Evolutionary conservation across 106 monocot genomes (phyloP).

Genomic region (Dactylorhiza incarnata): DNA sequence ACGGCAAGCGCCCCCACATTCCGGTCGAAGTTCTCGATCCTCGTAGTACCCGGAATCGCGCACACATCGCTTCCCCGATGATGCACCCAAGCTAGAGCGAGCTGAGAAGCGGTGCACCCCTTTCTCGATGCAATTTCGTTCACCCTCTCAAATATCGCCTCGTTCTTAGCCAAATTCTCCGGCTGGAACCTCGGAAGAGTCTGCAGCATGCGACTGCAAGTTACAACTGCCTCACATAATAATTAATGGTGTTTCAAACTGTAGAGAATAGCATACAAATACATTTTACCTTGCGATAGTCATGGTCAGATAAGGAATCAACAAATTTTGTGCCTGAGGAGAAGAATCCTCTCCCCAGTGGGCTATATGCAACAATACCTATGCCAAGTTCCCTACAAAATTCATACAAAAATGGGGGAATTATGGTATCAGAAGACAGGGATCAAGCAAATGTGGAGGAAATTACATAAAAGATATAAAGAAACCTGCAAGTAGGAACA

Average conservation of each 20-base stretch:
- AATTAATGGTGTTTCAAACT: too few species aligned
- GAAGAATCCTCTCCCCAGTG: slow-evolving; percentile 74
- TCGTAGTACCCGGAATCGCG: slow-evolving; percentile 53
- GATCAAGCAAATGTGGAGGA: not conserved
- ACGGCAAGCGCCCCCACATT: slow-evolving; percentile 43
- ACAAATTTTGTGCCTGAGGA: slow-evolving; percentile 36
- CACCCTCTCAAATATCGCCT: slow-evolving; percentile 17
- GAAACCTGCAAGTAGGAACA: slow-evolving; percentile 31
- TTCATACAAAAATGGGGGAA: not conserved
- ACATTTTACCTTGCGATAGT: slow-evolving; percentile 38
- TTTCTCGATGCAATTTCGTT: slow-evolving; percentile 27
- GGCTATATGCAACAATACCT: slow-evolving; percentile 88
- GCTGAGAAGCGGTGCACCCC: slow-evolving; percentile 32
- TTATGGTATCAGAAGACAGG: not conserved
- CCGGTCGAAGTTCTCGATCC: slow-evolving; percentile 45
- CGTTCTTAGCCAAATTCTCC: slow-evolving; percentile 30
- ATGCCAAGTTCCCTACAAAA: slow-evolving; percentile 75
- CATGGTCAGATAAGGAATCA: slow-evolving; percentile 31
- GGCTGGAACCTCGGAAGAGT: slow-evolving; percentile 19
- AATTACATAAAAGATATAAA: not conserved
- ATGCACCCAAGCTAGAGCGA: slow-evolving; percentile 42
- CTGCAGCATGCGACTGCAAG: slow-evolving; percentile 1
- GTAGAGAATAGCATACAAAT: too few species aligned
- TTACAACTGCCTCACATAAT: not conserved
- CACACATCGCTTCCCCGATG: slow-evolving; percentile 35